Percentiles rank a stretch among this genome's conserved stretches.
Conservation (phyloP, 1,284 basidiomycete species). For the Ceratorhiza oryzae-sativae region DNA sequence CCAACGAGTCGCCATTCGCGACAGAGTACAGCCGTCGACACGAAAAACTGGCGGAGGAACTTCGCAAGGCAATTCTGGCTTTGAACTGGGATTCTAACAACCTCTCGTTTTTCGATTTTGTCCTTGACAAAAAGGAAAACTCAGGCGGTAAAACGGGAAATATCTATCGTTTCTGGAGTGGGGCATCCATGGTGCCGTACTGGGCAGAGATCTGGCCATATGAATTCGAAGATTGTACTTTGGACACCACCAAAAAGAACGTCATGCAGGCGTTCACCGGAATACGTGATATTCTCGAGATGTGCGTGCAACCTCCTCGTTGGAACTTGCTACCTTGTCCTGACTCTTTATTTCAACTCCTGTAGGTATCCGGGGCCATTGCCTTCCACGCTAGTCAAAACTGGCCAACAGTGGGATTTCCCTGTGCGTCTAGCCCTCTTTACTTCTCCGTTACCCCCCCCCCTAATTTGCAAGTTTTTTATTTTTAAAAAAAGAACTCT, state of each 20-base stretch:
- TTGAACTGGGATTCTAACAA: slow-evolving; percentile 84
- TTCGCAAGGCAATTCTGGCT: slow-evolving; percentile 79
- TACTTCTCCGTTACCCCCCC: too few species aligned
- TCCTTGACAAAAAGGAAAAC: slow-evolving; percentile 48
- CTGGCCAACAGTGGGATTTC: slow-evolving; percentile 80
- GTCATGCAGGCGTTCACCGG: slow-evolving; percentile 79
- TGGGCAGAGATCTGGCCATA: slow-evolving; percentile 87
- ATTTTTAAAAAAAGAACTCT: too few species aligned
- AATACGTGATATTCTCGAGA: slow-evolving; percentile 69
- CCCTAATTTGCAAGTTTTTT: too few species aligned
- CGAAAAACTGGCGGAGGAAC: slow-evolving; percentile 58
- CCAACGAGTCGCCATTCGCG: slow-evolving; percentile 51
- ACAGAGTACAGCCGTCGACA: slow-evolving; percentile 43
- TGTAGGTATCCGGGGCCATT: slow-evolving; percentile 80
- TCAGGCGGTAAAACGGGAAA: slow-evolving; percentile 48
- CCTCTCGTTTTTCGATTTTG: slow-evolving; percentile 89
- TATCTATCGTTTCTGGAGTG: slow-evolving; percentile 61
- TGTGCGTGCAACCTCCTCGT: not conserved
- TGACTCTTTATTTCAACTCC: not conserved
- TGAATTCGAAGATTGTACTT: slow-evolving; percentile 56
- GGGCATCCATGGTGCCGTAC: slow-evolving; percentile 81
- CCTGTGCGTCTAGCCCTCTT: slow-evolving; percentile 23
- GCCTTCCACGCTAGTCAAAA: slow-evolving; percentile 75
- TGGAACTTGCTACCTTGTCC: not conserved
- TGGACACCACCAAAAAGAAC: slow-evolving; percentile 59